Percentiles rank a stretch among this genome's conserved stretches.
Evolutionary conservation across 768 basidiomycete genomes (phyloP).

Genomic region (Cystobasidium tubakii): DNA sequence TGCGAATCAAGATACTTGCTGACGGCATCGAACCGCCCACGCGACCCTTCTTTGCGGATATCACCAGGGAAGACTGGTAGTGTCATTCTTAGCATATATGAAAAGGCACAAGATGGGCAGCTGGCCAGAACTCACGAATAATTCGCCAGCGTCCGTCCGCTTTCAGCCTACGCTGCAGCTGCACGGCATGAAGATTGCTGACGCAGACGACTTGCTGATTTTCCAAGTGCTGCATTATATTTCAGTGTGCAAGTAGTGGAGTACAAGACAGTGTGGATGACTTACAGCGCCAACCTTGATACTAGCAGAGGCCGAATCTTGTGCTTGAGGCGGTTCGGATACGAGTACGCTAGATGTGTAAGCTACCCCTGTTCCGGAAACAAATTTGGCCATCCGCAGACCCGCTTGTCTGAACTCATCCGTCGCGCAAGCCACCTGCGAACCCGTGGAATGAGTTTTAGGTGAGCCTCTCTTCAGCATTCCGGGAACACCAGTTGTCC

Average conservation of each 20-base stretch:
- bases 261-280: neutral
- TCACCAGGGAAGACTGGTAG: neutral
- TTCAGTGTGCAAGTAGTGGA: neutral
- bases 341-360: constrained; percentile 57
- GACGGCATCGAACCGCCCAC: constrained; percentile 35
- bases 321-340: constrained; percentile 49
- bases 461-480: too few relatives aligned
- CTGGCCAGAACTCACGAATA: constrained; percentile 49
- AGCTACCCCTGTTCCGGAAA: constrained; percentile 44
- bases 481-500: neutral
- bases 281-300: constrained; percentile 53
- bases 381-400: neutral
- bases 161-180: constrained; percentile 58
- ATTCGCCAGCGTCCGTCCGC: constrained; percentile 59
- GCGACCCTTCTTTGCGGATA: neutral
- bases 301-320: constrained; percentile 48
- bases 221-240: constrained; percentile 52
- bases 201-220: constrained; percentile 56
- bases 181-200: constrained; percentile 55
- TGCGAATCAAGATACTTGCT: constrained; percentile 49
- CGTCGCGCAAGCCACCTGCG: neutral
- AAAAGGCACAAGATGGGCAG: too few relatives aligned
- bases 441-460: too few relatives aligned
- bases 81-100: neutral
- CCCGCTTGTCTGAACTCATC: constrained; percentile 4